Evolutionary conservation across 371 early-diverging fungal species (phyloP), one percentile per base, ranked within the genome.

Genomic region (Mucor lusitanicus): DNA sequence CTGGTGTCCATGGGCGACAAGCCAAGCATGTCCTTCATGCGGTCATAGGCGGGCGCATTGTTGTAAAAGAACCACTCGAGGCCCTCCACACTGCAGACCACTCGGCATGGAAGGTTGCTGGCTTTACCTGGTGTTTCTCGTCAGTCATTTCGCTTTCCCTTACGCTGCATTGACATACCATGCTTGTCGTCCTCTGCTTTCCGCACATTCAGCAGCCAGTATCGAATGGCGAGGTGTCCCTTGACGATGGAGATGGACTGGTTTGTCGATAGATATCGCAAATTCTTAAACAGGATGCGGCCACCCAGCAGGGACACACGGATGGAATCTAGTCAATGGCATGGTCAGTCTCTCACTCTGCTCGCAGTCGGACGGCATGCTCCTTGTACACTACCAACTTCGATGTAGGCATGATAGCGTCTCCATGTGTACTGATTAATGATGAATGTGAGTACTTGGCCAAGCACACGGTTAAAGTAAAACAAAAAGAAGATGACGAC

Each of bases 21-120:
- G n/a, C 86, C 85, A 19, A 94, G 73, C 3, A 89, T 80, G n/a
- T 78, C 67, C 59, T 85, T 83, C 56, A 94, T 71, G 11, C 71
- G 70, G 30, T 91, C 87, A 67, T 94, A 95, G 0, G 90, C 92
- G 7, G 91, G 88, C 40, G 87, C 80, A 58, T 93, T 82, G 65
- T 95, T 95, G 79, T 93, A 95, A 61, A 92, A 81, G 71, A 94
- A 93, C 83, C 88, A 91, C 68, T 95, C 95, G 8, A 94, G 69
- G 3, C 95, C 95, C 58, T 94, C 90, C 6, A 94, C 69, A n/a
- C 87, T 84, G 62, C 91, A 83, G 23, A 80, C 85, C 61, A 94
- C 82, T 46, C 94, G 80, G 68, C 92, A 92, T 6, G 84, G 82
- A 7, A 73, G 53, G 63, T 75, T 71, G 9, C 55, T 69, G 32